These are phyloP conservation scores for Hansenula sp. DNA, from an alignment of 1,139 yeast species.

Conservation along the genomic window DNA sequence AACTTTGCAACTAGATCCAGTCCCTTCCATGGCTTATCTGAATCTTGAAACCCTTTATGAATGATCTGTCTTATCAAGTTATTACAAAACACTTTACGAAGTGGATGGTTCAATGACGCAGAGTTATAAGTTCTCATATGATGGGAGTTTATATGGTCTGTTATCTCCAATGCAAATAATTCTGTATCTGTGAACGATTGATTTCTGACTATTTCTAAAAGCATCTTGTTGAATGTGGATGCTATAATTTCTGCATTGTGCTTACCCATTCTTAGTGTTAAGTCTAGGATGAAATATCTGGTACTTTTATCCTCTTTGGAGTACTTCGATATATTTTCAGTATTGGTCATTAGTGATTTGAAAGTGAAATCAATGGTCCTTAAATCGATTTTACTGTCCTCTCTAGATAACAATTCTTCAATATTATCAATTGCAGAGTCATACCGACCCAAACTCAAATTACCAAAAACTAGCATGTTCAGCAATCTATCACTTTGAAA, in stretches of 20 bases:
- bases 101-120: slow-evolving; percentile 3
- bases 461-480: neutral
- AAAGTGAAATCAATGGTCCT: neutral
- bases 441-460: neutral
- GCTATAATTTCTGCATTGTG: neutral
- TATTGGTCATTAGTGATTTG: neutral
- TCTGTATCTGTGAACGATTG: neutral
- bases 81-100: slow-evolving; percentile 3
- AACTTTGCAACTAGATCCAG: slow-evolving; percentile 2
- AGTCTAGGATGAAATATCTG: neutral
- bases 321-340: neutral
- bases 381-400: neutral
- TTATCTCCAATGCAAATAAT: neutral
- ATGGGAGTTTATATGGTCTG: neutral
- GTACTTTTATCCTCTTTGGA: neutral
- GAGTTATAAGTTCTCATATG: neutral
- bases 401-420: neutral
- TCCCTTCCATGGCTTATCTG: slow-evolving; percentile 6
- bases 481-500: neutral
- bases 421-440: neutral
- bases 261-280: neutral
- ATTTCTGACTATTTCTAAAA: neutral
- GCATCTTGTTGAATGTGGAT: neutral
- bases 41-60: slow-evolving; percentile 1
- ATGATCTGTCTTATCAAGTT: neutral